Conservation (phyloP, 1,284 basidiomycete genomes). For the Mycosarcoma mackinlayi region DNA sequence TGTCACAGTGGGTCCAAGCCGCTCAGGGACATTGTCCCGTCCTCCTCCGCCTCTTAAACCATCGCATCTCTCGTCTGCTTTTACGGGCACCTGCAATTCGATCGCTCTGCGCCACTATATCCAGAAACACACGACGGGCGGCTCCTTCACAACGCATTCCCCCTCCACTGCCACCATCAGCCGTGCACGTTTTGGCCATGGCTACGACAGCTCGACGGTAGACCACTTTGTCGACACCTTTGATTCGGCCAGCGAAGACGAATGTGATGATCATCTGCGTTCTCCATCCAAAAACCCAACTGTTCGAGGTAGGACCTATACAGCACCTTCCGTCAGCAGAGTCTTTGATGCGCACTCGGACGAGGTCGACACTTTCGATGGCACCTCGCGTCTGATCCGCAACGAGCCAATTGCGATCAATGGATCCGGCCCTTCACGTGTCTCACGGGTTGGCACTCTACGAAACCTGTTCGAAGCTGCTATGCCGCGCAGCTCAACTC, state of each 20-base stretch:
- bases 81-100: constrained; percentile 58
- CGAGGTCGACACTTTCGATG: constrained; percentile 12
- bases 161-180: constrained; percentile 33
- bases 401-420: constrained; percentile 44
- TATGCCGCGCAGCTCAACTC: constrained; percentile 3
- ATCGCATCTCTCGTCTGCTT: constrained; percentile 50
- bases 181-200: constrained; percentile 31
- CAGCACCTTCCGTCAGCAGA: constrained; percentile 39
- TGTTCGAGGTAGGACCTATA: constrained; percentile 34
- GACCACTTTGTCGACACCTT: constrained; percentile 41
- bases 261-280: background rate
- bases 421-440: constrained; percentile 32
- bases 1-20: constrained; percentile 25
- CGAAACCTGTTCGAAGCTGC: constrained; percentile 43
- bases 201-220: constrained; percentile 31
- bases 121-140: constrained; percentile 47
- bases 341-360: constrained; percentile 23
- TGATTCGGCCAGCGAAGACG: constrained; percentile 32
- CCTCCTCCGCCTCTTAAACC: constrained; percentile 55
- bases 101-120: constrained; percentile 56
- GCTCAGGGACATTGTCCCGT: constrained; percentile 32
- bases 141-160: constrained; percentile 30
- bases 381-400: constrained; percentile 29
- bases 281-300: constrained; percentile 13
- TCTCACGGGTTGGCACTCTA: constrained; percentile 41